phyloP scores from a whole-genome alignment of 441 rosid species.

The Pelargonium fulgidum region DNA sequence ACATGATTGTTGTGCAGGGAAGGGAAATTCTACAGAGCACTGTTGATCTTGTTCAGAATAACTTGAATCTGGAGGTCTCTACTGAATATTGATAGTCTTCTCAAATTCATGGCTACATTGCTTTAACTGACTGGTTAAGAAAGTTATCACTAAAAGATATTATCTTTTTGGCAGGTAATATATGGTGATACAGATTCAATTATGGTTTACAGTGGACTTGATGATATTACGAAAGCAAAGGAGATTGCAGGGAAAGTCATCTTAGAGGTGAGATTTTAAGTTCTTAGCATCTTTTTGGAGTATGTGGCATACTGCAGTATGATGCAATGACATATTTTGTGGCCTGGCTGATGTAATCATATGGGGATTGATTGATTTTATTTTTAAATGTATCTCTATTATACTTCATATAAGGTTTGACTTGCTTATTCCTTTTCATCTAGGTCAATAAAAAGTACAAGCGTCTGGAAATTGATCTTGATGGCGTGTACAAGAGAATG shows the following conservation, averaged over 20 bases:
- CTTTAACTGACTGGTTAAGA: constrained; percentile 15
- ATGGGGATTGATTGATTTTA: constrained; percentile 2
- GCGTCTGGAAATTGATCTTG: constrained; percentile 88
- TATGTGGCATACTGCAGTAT: not conserved
- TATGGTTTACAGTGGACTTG: constrained; percentile 91
- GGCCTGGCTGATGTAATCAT: constrained; percentile 5
- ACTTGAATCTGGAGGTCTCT: constrained; percentile 78
- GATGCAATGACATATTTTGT: constrained; percentile 7
- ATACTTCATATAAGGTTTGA: constrained; percentile 19
- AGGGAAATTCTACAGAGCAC: constrained; percentile 93
- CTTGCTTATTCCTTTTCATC: constrained; percentile 19
- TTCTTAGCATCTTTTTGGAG: not conserved
- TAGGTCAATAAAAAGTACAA: constrained; percentile 92
- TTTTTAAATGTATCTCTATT: constrained; percentile 5
- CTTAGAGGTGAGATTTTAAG: constrained; percentile 58
- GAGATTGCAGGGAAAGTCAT: constrained; percentile 72
- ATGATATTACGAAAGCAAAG: constrained; percentile 69
- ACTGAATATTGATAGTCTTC: constrained; percentile 15
- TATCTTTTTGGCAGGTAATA: constrained; percentile 58
- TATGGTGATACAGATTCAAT: constrained; percentile 99
- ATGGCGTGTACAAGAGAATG: constrained; percentile 94
- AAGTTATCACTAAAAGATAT: constrained; percentile 21
- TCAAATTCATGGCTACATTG: constrained; percentile 15
- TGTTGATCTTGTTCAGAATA: constrained; percentile 88
- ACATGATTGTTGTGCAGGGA: constrained; percentile 49